Evolutionary conservation across 441 rosid species (phyloP).

Genomic region (Manihot esculenta): DNA sequence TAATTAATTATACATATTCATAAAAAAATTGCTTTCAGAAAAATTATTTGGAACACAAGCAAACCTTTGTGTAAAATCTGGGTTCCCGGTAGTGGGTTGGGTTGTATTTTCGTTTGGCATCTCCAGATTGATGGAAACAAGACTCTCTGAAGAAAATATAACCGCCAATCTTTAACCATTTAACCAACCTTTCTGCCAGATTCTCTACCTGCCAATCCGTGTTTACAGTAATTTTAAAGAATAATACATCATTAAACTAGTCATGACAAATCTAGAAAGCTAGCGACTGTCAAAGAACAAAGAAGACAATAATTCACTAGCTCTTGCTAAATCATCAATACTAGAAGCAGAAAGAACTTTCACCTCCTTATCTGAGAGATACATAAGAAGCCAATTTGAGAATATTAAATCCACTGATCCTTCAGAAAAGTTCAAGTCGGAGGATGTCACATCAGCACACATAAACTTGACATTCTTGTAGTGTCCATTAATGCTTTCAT

Average conservation of each 20-base stretch:
- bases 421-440: conserved; percentile 56
- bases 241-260: not conserved
- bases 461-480: conserved; percentile 80
- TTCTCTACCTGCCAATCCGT: conserved; percentile 55
- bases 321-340: not conserved
- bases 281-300: not conserved
- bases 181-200: conserved; percentile 74
- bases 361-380: conserved; percentile 96
- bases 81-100: conserved; percentile 99
- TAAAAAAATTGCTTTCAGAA: conserved; percentile 2
- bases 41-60: conserved; percentile 3
- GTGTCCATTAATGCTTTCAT: conserved; percentile 76
- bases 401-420: conserved; percentile 79
- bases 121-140: conserved; percentile 95
- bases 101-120: conserved; percentile 64
- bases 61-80: conserved; percentile 84
- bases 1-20: not conserved
- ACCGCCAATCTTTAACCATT: conserved; percentile 88
- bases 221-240: conserved; percentile 5
- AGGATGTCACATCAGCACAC: conserved; percentile 91
- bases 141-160: conserved; percentile 92
- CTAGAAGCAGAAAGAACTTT: not conserved
- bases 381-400: conserved; percentile 96
- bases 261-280: not conserved
- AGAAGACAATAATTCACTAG: not conserved